Conservation (phyloP, 1,284 basidiomycete genomes). For the Apiotrichum montevideense region DNA sequence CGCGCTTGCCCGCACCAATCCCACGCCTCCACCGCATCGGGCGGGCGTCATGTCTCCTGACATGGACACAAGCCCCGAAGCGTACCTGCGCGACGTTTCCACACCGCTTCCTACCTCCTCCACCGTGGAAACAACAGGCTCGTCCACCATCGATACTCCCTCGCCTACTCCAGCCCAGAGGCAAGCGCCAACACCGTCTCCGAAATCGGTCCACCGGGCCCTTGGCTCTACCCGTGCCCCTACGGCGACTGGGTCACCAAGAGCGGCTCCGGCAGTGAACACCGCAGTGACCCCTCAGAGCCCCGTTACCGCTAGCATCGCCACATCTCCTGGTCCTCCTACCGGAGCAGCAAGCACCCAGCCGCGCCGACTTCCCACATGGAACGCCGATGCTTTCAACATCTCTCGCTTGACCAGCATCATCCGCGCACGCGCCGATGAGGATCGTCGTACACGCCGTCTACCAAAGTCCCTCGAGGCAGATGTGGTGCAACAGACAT, state of each 20-base stretch:
- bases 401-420: conserved; percentile 41
- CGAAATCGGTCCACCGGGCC: neutral
- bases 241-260: too few species aligned
- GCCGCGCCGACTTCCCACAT: conserved; percentile 18
- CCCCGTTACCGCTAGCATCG: neutral
- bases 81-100: neutral
- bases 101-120: neutral
- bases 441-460: conserved; percentile 6
- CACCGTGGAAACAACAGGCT: neutral
- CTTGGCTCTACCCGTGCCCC: too few species aligned
- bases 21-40: conserved; percentile 11
- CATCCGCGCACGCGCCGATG: conserved; percentile 26
- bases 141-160: conserved; percentile 1
- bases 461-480: conserved; percentile 31
- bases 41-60: conserved; percentile 1
- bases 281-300: neutral
- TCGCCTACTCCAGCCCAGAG: neutral
- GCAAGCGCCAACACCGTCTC: neutral
- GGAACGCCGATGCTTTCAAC: conserved; percentile 46
- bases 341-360: conserved; percentile 36
- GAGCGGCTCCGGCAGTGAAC: too few species aligned
- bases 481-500: conserved; percentile 61
- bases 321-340: conserved; percentile 46
- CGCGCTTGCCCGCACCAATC: conserved; percentile 9
- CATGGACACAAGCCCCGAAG: neutral